Percentiles rank a stretch among this genome's conserved stretches.
Conservation (phyloP, 1,139 yeast genomes). For the Wickerhamomyces sp. region DNA sequence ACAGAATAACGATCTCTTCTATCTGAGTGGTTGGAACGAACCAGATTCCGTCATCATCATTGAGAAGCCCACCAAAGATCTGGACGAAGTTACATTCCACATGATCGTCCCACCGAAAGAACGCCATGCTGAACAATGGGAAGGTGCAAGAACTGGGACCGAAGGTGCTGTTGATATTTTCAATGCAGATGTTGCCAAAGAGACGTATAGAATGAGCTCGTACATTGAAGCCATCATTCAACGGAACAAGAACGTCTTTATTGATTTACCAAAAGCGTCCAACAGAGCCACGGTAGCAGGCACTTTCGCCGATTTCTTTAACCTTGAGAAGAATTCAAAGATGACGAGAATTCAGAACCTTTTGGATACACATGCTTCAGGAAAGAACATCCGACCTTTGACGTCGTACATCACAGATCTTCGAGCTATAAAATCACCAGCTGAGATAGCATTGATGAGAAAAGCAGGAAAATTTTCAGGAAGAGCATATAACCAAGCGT, state of each 20-base stretch:
- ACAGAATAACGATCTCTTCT: constrained; percentile 83
- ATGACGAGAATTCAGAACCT: constrained; percentile 25
- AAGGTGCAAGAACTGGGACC: constrained; percentile 85
- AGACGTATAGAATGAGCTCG: constrained; percentile 36
- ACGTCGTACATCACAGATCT: constrained; percentile 46
- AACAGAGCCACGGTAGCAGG: constrained; percentile 16
- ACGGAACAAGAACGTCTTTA: constrained; percentile 44
- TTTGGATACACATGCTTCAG: constrained; percentile 20
- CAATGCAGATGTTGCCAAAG: constrained; percentile 76
- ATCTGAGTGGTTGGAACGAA: constrained; percentile 90
- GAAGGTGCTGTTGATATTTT: constrained; percentile 77
- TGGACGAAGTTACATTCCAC: constrained; percentile 57
- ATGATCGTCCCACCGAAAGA: constrained; percentile 88
- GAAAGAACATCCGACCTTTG: constrained; percentile 40
- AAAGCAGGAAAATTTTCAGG: constrained; percentile 80
- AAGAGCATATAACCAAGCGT: constrained; percentile 78
- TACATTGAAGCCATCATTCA: constrained; percentile 43
- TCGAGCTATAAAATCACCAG: constrained; percentile 67
- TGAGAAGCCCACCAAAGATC: constrained; percentile 52
- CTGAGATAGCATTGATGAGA: constrained; percentile 76
- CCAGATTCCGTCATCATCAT: constrained; percentile 78
- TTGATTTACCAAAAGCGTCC: constrained; percentile 33
- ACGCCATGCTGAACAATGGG: constrained; percentile 81
- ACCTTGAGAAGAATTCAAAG: constrained; percentile 17
- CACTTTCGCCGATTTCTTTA: constrained; percentile 20